A percentile compares a stretch with the other conserved stretches of the same genome.
Conservation (phyloP, 2,329 filamentous ascomycete species). For the Diaporthe sp. region DNA sequence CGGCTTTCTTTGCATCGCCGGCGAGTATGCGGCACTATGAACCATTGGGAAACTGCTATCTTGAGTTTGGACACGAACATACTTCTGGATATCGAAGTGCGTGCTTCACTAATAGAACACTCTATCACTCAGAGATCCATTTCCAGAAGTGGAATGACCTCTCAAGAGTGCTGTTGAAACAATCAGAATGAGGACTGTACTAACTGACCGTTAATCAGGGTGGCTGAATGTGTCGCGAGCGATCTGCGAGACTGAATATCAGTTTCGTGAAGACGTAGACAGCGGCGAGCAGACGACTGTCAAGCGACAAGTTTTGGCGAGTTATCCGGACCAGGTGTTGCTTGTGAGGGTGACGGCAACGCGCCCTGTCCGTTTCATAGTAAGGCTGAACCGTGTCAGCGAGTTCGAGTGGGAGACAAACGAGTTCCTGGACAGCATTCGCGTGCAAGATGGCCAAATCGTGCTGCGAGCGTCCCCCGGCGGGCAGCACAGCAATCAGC, state of each 20-base stretch:
- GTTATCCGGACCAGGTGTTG: conserved; percentile 41
- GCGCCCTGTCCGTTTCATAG: conserved; percentile 41
- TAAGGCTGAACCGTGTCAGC: conserved; percentile 54
- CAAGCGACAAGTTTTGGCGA: conserved; percentile 42
- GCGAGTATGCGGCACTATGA: conserved; percentile 63
- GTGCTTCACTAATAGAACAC: background rate
- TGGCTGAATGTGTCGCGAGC: conserved; percentile 42
- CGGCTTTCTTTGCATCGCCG: conserved; percentile 60
- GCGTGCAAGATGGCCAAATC: conserved; percentile 47
- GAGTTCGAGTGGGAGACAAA: conserved; percentile 59
- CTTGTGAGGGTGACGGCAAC: conserved; percentile 42
- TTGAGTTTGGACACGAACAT: conserved; percentile 54
- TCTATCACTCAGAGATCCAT: background rate
- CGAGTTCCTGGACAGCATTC: conserved; percentile 57
- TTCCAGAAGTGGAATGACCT: conserved; percentile 23
- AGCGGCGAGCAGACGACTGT: conserved; percentile 27
- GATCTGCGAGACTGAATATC: conserved; percentile 36
- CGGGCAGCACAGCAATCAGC: conserved; percentile 50
- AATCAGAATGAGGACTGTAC: background rate
- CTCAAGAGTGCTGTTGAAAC: conserved; percentile 15
- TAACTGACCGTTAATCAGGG: background rate
- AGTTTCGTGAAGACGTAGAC: background rate
- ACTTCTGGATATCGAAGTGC: conserved; percentile 16
- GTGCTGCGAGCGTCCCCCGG: conserved; percentile 55
- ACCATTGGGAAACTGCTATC: conserved; percentile 52